These are phyloP conservation scores for Metschnikowia similis DNA, from an alignment of 805 yeast genomes.

Conservation along the genomic window DNA sequence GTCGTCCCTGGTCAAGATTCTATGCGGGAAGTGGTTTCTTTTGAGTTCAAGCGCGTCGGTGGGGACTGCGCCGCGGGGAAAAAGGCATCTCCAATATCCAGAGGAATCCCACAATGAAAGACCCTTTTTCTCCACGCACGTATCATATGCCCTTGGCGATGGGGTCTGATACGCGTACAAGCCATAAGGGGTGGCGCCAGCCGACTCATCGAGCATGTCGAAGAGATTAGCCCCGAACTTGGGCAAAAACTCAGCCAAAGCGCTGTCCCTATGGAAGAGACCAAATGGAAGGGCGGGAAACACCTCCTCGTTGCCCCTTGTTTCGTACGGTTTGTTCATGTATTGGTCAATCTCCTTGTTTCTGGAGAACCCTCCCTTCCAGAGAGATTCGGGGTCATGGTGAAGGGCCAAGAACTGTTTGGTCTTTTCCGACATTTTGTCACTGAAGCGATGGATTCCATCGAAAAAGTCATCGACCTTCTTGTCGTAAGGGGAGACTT, in stretches of 20 bases:
- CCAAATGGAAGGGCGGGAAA: background rate
- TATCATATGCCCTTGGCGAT: conserved; percentile 50
- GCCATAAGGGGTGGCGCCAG: conserved; percentile 38
- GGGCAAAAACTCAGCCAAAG: background rate
- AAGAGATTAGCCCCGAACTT: conserved; percentile 4
- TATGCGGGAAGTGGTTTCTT: conserved; percentile 22
- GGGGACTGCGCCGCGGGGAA: conserved; percentile 52
- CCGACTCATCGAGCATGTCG: conserved; percentile 16
- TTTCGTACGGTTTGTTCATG: conserved; percentile 22
- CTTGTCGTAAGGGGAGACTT: conserved; percentile 15
- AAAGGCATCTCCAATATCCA: conserved; percentile 89
- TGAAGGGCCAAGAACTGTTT: conserved; percentile 11
- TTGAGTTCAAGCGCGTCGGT: conserved; percentile 27
- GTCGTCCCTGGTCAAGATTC: conserved; percentile 54
- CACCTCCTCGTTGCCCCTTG: conserved; percentile 7
- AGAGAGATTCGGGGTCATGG: conserved; percentile 1
- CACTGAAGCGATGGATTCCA: conserved; percentile 23
- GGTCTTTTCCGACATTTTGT: conserved; percentile 23
- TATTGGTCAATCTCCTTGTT: conserved; percentile 10
- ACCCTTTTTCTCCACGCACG: conserved; percentile 65
- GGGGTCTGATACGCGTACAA: conserved; percentile 57
- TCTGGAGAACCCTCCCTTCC: background rate
- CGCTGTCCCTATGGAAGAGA: background rate
- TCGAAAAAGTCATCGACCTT: conserved; percentile 23
- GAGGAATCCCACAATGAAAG: conserved; percentile 74